Evolutionary conservation across 1,139 yeast genomes (phyloP).

Genomic region (Hyphopichia burtonii): DNA sequence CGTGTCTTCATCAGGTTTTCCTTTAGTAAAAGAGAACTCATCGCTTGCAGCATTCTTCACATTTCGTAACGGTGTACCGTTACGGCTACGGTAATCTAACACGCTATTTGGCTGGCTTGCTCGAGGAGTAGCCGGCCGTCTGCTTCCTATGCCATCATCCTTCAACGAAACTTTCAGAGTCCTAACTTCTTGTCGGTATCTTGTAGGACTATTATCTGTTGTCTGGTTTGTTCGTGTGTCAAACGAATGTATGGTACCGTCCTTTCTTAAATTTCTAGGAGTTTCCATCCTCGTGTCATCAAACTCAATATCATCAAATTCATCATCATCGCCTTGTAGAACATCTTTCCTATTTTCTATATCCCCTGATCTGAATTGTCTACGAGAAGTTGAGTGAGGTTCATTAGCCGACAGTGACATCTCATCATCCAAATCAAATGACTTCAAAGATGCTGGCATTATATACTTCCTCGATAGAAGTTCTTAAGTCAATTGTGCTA

Average conservation of each 20-base stretch:
- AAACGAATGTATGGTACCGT: background rate
- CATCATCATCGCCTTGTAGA: background rate
- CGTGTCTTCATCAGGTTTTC: constrained; percentile 11
- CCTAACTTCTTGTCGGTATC: background rate
- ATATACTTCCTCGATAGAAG: background rate
- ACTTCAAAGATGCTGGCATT: constrained; percentile 11
- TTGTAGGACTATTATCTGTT: background rate
- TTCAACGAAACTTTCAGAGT: constrained; percentile 19
- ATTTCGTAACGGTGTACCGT: constrained; percentile 17
- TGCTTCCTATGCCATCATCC: constrained; percentile 8
- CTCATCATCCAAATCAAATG: constrained; percentile 8
- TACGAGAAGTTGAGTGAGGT: no score
- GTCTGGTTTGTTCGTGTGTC: background rate
- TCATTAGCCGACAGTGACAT: background rate
- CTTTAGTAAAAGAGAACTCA: constrained; percentile 3
- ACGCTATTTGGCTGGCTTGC: no score
- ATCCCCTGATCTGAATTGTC: background rate
- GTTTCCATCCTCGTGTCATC: constrained; percentile 26
- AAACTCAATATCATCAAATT: constrained; percentile 18
- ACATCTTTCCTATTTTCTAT: background rate
- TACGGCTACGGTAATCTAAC: constrained; percentile 13
- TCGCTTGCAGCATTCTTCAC: constrained; percentile 5
- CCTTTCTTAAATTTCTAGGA: constrained; percentile 13
- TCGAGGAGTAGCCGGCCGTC: constrained; percentile 11
- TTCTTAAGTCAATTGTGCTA: background rate